phyloP scores from a whole-genome alignment of 2,329 filamentous ascomycete genomes.

The Hymenotorrendiella dingleyae region DNA sequence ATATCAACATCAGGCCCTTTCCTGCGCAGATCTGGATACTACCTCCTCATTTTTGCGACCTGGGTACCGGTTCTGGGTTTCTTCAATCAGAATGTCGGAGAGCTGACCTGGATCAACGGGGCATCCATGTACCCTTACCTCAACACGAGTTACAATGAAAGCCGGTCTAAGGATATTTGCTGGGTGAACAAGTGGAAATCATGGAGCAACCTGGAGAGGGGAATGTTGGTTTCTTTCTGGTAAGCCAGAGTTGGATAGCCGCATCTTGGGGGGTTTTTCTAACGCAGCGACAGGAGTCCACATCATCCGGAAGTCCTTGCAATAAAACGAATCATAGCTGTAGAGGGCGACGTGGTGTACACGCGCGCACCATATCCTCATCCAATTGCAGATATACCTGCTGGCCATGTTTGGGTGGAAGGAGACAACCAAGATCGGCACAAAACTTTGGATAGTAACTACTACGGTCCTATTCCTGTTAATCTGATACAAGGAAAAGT shows the following conservation, averaged over 20 bases:
- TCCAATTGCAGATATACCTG: slow-evolving; percentile 58
- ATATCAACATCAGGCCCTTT: slow-evolving; percentile 10
- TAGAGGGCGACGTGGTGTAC: slow-evolving; percentile 72
- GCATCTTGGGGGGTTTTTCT: too few relatives aligned
- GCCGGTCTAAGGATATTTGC: slow-evolving; percentile 47
- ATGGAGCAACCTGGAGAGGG: slow-evolving; percentile 53
- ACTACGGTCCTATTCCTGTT: slow-evolving; percentile 77
- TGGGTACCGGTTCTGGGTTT: slow-evolving; percentile 58
- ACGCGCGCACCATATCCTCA: slow-evolving; percentile 57
- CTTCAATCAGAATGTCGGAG: slow-evolving; percentile 55
- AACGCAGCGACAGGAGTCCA: slow-evolving; percentile 57
- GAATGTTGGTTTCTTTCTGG: slow-evolving; percentile 71
- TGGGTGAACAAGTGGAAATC: slow-evolving; percentile 55
- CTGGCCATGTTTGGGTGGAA: slow-evolving; percentile 90
- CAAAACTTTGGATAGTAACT: slow-evolving; percentile 76
- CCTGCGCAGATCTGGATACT: slow-evolving; percentile 34
- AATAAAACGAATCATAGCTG: slow-evolving; percentile 77
- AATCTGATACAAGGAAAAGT: slow-evolving; percentile 71
- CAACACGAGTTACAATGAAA: slow-evolving; percentile 59
- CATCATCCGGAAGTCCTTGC: slow-evolving; percentile 60
- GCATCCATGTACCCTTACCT: slow-evolving; percentile 73
- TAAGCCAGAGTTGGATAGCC: too few relatives aligned
- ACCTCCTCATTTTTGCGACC: slow-evolving; percentile 47
- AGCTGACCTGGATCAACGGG: slow-evolving; percentile 52
- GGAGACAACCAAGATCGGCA: slow-evolving; percentile 62